Evolutionary conservation across 192 early-diverging fungal species (phyloP).

Genomic region (Chytriomyces sp.): DNA sequence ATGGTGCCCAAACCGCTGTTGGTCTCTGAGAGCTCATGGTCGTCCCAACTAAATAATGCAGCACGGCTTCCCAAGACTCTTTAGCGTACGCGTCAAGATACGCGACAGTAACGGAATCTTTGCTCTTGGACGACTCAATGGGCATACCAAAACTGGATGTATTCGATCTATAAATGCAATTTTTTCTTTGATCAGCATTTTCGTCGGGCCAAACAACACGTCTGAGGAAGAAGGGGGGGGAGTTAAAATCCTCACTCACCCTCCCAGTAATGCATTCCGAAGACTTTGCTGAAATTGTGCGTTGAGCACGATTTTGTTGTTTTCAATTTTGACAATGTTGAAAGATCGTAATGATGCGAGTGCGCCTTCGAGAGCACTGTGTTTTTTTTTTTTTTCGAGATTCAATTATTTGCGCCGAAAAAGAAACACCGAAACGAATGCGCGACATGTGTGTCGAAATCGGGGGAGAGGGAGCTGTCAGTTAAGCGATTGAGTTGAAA

Average conservation of each 20-base stretch:
- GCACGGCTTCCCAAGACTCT: slow-evolving; percentile 87
- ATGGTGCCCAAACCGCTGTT: slow-evolving; percentile 75
- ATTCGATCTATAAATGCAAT: slow-evolving; percentile 70
- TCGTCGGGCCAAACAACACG: neutral
- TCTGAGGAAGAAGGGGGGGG: neutral
- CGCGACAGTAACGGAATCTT: slow-evolving; percentile 65
- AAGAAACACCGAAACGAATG: neutral
- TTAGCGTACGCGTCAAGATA: slow-evolving; percentile 82
- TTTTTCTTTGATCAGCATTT: too few species aligned
- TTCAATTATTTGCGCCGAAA: neutral
- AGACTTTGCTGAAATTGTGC: slow-evolving; percentile 70
- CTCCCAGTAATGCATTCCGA: slow-evolving; percentile 59
- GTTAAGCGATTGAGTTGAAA: too few species aligned
- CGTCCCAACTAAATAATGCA: slow-evolving; percentile 94
- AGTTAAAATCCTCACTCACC: slow-evolving; percentile 41
- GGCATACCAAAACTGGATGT: slow-evolving; percentile 86
- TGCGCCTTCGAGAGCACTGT: neutral
- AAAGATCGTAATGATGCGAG: slow-evolving; percentile 24
- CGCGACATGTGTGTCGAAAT: neutral
- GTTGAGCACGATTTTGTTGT: slow-evolving; percentile 12
- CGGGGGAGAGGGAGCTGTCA: neutral
- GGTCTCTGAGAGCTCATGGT: slow-evolving; percentile 61
- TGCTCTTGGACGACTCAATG: slow-evolving; percentile 57
- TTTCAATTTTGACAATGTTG: slow-evolving; percentile 36
- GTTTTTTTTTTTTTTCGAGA: neutral